A percentile compares a stretch with the other conserved stretches of the same genome.
Conservation (phyloP, 2,329 filamentous ascomycete genomes). For the Byssothecium circinans region DNA sequence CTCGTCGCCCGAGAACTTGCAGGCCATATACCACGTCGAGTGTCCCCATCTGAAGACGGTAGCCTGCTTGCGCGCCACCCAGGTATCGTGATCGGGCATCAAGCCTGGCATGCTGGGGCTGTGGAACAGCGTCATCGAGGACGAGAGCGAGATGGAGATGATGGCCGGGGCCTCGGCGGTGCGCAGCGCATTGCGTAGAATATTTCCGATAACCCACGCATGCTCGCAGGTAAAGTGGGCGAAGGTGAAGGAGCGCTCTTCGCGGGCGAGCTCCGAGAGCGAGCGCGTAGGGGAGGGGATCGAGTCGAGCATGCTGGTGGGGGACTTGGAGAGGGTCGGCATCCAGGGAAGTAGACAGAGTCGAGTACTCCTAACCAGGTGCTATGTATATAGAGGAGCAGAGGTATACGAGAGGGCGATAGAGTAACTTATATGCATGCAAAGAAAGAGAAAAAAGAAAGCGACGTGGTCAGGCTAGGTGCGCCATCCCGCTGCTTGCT, state of each 20-base stretch:
- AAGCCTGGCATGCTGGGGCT: slow-evolving; percentile 66
- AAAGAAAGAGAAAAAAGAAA: background rate
- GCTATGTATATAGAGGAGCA: too few relatives aligned
- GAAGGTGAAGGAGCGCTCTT: slow-evolving; percentile 50
- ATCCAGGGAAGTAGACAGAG: too few relatives aligned
- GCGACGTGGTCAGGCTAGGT: background rate
- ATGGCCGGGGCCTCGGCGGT: slow-evolving; percentile 58
- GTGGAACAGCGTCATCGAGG: slow-evolving; percentile 66
- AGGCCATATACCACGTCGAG: slow-evolving; percentile 71
- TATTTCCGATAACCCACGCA: slow-evolving; percentile 66
- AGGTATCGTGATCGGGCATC: slow-evolving; percentile 70
- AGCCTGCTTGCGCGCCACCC: slow-evolving; percentile 65
- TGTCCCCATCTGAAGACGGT: slow-evolving; percentile 71
- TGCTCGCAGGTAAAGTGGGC: slow-evolving; percentile 64
- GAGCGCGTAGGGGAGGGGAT: slow-evolving; percentile 41
- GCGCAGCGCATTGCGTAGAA: slow-evolving; percentile 65
- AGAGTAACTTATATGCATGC: too few relatives aligned
- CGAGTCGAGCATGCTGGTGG: slow-evolving; percentile 18
- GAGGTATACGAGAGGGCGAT: too few relatives aligned
- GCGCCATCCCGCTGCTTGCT: background rate
- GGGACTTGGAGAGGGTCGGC: background rate
- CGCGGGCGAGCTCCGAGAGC: slow-evolving; percentile 43
- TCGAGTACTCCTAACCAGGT: too few relatives aligned
- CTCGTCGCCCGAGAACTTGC: slow-evolving; percentile 70
- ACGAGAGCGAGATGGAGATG: slow-evolving; percentile 66